These are phyloP conservation scores for Oryza coarctata DNA, from an alignment of 176 grass and related monocot genomes.

Conservation along the genomic window DNA sequence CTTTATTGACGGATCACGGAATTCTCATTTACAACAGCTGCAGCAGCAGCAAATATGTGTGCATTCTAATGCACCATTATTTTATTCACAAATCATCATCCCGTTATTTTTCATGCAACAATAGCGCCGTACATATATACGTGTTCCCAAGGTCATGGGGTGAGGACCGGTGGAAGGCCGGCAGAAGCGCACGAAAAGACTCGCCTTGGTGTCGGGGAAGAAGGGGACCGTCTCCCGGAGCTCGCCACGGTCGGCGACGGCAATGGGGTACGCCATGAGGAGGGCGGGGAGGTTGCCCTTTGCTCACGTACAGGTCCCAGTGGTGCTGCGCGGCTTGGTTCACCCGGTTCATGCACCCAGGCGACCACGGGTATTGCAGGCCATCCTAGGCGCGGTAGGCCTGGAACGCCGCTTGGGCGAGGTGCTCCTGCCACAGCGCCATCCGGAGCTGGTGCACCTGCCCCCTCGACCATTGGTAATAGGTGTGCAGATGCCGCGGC, in stretches of 20 bases:
- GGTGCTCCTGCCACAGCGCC: slow-evolving; percentile 48
- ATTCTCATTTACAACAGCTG: too few species aligned
- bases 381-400: too few species aligned
- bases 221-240: background rate
- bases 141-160: background rate
- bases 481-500: background rate
- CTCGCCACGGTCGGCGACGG: background rate
- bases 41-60: too few species aligned
- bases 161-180: background rate
- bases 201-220: background rate
- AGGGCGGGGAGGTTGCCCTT: slow-evolving; percentile 22
- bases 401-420: background rate
- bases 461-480: background rate
- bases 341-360: slow-evolving; percentile 16
- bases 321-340: background rate
- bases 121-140: too few species aligned
- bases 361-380: background rate
- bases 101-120: too few species aligned
- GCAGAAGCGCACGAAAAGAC: background rate
- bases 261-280: background rate
- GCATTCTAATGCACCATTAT: too few species aligned
- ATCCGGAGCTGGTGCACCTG: slow-evolving; percentile 27
- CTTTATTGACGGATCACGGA: too few species aligned
- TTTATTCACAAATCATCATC: too few species aligned
- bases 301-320: slow-evolving; percentile 14